A percentile compares a stretch with the other conserved stretches of the same genome.
phyloP scores from a whole-genome alignment of 768 basidiomycete genomes.

The Grammothele lineata region DNA sequence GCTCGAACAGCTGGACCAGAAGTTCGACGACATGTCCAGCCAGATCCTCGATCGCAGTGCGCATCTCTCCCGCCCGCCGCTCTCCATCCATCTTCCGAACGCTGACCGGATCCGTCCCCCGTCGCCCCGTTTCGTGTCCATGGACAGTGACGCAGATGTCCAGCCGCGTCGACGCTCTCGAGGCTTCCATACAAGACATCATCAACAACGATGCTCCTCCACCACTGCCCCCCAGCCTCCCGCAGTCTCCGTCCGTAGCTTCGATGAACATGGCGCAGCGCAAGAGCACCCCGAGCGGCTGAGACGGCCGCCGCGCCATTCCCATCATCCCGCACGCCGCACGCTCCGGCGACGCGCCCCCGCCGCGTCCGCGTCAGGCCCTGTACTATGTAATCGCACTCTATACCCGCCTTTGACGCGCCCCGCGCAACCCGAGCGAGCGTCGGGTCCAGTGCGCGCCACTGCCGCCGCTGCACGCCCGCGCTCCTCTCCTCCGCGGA shows the following conservation, averaged over 20 bases:
- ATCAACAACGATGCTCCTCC: slow-evolving; percentile 67
- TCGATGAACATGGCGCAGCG: slow-evolving; percentile 9
- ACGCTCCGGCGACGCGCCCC: no score
- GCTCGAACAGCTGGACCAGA: slow-evolving; percentile 81
- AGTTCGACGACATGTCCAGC: slow-evolving; percentile 90
- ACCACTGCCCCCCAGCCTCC: slow-evolving; percentile 38
- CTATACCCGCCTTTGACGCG: slow-evolving; percentile 8
- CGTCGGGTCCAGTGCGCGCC: no score
- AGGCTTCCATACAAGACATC: slow-evolving; percentile 88
- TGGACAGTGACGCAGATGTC: slow-evolving; percentile 88
- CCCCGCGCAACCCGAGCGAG: no score
- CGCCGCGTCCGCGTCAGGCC: no score
- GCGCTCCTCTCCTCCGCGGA: no score
- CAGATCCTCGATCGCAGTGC: slow-evolving; percentile 83
- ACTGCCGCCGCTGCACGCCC: no score
- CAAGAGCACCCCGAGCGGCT: slow-evolving; percentile 17
- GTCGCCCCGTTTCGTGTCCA: not conserved
- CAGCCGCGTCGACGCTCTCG: slow-evolving; percentile 81
- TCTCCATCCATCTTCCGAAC: no score
- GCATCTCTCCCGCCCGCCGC: slow-evolving; percentile 20
- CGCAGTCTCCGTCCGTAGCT: slow-evolving; percentile 49
- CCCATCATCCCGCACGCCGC: no score
- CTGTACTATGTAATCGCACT: slow-evolving; percentile 5
- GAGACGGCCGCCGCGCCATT: not conserved
- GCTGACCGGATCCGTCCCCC: slow-evolving; percentile 2